Evolutionary conservation across 495 filamentous ascomycete species (phyloP), one percentile per base, ranked within the genome.

Genomic region (Letharia columbiana): DNA sequence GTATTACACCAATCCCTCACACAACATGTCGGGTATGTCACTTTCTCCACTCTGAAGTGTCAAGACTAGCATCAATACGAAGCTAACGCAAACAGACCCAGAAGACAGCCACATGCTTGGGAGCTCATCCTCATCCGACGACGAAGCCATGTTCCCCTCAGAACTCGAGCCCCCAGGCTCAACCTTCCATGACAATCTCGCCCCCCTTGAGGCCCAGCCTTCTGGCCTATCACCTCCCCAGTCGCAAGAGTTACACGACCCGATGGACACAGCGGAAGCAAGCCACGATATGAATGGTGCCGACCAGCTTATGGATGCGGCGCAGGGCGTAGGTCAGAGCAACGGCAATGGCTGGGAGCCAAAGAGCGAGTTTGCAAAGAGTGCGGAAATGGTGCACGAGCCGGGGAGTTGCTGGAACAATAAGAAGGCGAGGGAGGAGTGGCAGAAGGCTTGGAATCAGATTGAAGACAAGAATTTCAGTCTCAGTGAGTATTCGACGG

Each of bases 341-440:
- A 56, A 33, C 6, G 52, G 52, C 31, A 56, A 33, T 35, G 13
- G 28, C 31, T 56, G 52, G 52, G 52, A 56, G 31, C 52, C 52
- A 35, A 40, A 64, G 52, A 57, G 62, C 31, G 50, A 64, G 3
- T 57, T 64, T 66, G 66, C 66, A 68, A 72, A 70, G 31, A 69
- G 71, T 58, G 66, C 69, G 35, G 61, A 71, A 28, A 15, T 54
- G 69, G 70, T 66, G 35, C 69, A 72, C 60, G 68, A 71, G 61
- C 78, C 79, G 18, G 78, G 82, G 11, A 78, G 75, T 33, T 75
- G 77, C 57, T 89, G 86, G 87, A 81, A 81, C 70, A 86, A 78
- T 62, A 81, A 81, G 69, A 82, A 81, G 63, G 80, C 83, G 0
- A 77, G 81, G 68, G 86, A 90, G 28, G 89, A 91, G 56, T 85